Base-by-base conservation (phyloP, 768 basidiomycete genomes). In the Hygrophorus pudorinus region DNA sequence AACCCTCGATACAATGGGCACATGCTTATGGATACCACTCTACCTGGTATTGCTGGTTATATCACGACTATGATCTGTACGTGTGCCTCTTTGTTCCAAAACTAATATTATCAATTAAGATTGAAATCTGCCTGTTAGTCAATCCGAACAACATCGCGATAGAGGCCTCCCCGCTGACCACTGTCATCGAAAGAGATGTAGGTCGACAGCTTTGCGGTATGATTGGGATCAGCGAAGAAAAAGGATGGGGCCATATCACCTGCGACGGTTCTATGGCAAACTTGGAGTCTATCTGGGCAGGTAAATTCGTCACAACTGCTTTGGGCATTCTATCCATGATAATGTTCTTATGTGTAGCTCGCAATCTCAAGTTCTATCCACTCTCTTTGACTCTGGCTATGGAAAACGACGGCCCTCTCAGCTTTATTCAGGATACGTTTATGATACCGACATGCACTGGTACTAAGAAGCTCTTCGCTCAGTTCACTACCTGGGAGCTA, bases 281-380 rank as follows among this genome's bases (percentile, higher is more conserved):
- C 47, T 37, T 71, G 44, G 71, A 73, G 51, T 67, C 71, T 12
- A 65, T 70, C 46, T 71, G 68, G 70, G 64, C 37, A 47, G 63
- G 41, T 27, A 10, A 8, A 41, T 38, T 20, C 28, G 33, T 43
- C 36, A 20, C 27, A 31, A 36, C 48, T 30, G 44, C n/a, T 38
- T 21, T 36, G 27, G 24, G 33, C 5, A 10, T 35, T n/a, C 39
- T n/a, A 24, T 20, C 33, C 4, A 13, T 32, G 45, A 50, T 31
- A 48, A 37, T 44, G 28, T 38, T 45, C 47, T 47, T 27, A 36
- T 33, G 5, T 35, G 5, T 52, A 66, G 72, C 70, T 12, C 67
- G 70, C 10, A 71, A 72, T 51, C 54, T 72, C 42, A 72, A 73
- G 47, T 72, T 60, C 45, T 73, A 70, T 47, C 65, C 71, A 1